A percentile compares a stretch with the other conserved stretches of the same genome.
phyloP scores from a whole-genome alignment of 768 basidiomycete genomes.

The Rhodotorula babjevae region DNA sequence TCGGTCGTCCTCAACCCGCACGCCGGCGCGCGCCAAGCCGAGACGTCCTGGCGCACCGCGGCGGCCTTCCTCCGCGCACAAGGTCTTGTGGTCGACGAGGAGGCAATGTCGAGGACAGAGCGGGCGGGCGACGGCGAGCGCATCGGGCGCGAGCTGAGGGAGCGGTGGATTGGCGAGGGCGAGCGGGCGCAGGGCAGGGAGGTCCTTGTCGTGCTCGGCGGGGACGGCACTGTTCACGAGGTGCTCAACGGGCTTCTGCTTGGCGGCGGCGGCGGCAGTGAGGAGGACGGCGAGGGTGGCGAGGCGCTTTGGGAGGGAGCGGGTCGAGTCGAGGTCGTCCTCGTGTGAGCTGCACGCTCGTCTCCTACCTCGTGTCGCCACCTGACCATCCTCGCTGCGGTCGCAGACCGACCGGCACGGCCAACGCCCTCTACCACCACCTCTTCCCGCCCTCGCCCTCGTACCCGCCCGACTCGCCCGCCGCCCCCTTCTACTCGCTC shows the following conservation, averaged over 20 bases:
- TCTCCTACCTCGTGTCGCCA: slow-evolving; percentile 51
- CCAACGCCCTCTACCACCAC: slow-evolving; percentile 81
- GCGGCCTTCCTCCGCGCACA: not conserved
- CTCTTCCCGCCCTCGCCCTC: slow-evolving; percentile 57
- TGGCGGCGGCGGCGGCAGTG: not conserved
- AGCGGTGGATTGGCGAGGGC: not conserved
- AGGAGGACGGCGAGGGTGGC: not conserved
- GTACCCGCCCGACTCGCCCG: not conserved
- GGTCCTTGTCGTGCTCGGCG: slow-evolving; percentile 53
- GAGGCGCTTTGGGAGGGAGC: not conserved
- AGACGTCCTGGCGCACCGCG: not conserved
- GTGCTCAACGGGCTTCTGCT: slow-evolving; percentile 62
- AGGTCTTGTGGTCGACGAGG: not conserved
- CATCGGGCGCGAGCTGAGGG: not conserved
- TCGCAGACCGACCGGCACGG: slow-evolving; percentile 66
- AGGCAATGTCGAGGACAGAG: not conserved
- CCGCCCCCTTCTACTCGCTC: slow-evolving; percentile 18
- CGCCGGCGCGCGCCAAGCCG: not conserved
- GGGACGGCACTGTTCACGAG: slow-evolving; percentile 90
- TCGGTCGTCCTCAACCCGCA: not conserved
- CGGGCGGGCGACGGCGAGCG: not conserved
- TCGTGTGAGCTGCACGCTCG: slow-evolving; percentile 14
- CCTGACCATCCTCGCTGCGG: slow-evolving; percentile 43
- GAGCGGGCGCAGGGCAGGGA: not conserved
- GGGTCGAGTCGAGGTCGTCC: slow-evolving; percentile 8